phyloP scores from a whole-genome alignment of 805 yeast genomes.

The Metschnikowia corniflorae region DNA sequence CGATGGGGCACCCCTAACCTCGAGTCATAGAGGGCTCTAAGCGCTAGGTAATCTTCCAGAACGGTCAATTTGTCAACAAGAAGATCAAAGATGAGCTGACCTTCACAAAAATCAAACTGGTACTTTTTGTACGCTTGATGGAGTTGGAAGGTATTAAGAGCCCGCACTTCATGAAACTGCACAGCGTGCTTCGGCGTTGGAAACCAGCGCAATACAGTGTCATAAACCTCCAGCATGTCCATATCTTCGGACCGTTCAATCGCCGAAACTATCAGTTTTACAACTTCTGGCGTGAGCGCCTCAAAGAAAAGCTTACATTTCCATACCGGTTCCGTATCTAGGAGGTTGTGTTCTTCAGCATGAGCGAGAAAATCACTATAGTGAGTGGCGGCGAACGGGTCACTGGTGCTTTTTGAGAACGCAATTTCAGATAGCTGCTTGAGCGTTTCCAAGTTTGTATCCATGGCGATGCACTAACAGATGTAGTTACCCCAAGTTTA shows the following conservation, averaged over 20 bases:
- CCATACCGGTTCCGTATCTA: constrained; percentile 2
- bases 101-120: constrained; percentile 23
- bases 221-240: constrained; percentile 1
- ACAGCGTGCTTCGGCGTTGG: constrained; percentile 3
- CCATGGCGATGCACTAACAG: no score
- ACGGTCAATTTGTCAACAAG: constrained; percentile 8
- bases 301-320: constrained; percentile 1
- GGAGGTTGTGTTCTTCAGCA: neutral
- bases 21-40: constrained; percentile 24
- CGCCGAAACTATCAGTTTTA: constrained; percentile 9
- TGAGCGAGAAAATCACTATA: no score
- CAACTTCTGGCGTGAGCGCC: constrained; percentile 5
- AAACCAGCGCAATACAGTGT: neutral
- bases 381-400: no score
- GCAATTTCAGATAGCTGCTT: no score
- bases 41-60: constrained; percentile 14
- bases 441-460: no score
- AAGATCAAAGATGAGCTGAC: constrained; percentile 22
- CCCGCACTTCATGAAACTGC: neutral
- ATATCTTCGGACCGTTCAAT: constrained; percentile 1
- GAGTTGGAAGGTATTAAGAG: neutral
- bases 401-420: no score
- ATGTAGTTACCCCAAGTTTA: no score
- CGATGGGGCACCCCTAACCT: constrained; percentile 41
- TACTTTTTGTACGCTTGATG: constrained; percentile 20